Evolutionary conservation across 257 asterid species (phyloP).

Genomic region (Apocynum venetum): DNA sequence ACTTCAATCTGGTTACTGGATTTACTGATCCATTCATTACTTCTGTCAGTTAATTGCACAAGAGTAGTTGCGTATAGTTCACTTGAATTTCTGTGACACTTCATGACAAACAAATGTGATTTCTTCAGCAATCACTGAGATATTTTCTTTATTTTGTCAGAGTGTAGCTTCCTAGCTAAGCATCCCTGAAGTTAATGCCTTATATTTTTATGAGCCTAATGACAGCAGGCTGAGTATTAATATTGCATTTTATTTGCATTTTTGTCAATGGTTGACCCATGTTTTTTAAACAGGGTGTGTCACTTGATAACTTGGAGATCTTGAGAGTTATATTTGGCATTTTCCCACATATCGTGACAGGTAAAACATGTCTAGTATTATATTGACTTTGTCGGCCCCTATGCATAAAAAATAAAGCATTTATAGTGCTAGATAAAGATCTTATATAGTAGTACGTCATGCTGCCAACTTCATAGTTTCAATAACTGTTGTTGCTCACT

Average conservation of each 20-base stretch:
- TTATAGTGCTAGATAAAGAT: not conserved
- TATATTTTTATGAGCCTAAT: not conserved
- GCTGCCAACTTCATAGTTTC: not conserved
- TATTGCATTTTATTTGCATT: not conserved
- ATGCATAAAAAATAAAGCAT: not conserved
- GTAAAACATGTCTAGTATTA: constrained; percentile 26
- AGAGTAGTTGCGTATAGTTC: not conserved
- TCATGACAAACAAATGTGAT: too few relatives aligned
- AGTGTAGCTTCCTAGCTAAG: too few relatives aligned
- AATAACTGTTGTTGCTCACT: not conserved
- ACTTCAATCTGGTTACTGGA: too few relatives aligned
- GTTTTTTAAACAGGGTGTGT: constrained; percentile 43
- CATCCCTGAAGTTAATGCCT: not conserved
- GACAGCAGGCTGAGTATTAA: not conserved
- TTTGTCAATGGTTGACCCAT: not conserved
- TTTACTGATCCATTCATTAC: too few relatives aligned
- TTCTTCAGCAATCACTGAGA: too few relatives aligned
- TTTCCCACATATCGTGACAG: constrained; percentile 96
- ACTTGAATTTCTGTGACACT: too few relatives aligned
- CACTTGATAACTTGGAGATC: constrained; percentile 63
- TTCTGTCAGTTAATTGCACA: too few relatives aligned
- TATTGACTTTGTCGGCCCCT: not conserved
- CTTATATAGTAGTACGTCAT: not conserved
- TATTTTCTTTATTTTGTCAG: too few relatives aligned
- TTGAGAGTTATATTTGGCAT: constrained; percentile 86